Evolutionary conservation across 2,329 filamentous ascomycete species (phyloP), one percentile per base, ranked within the genome.

Genomic region (Drechslerella stenobrocha): DNA sequence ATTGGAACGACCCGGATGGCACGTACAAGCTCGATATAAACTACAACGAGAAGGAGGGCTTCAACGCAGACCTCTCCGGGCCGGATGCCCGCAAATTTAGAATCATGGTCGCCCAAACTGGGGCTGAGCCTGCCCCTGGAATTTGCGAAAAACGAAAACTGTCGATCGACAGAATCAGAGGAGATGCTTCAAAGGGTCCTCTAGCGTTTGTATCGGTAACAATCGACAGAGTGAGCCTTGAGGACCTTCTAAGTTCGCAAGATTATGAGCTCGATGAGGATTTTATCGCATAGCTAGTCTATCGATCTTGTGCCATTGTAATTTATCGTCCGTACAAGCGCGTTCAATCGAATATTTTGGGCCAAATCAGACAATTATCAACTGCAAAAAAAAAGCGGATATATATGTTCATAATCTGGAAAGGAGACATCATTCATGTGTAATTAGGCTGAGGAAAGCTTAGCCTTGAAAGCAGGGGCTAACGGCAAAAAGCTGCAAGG

Each of bases 1-100:
- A 66, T 28, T 66, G 61, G 61, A 66, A 66, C 22, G 61, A 59
- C 15, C 47, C 57, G 9, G 61, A 66, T 15, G 61, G 61, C 3
- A 66, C 61, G 0, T 66, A 66, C 15, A 66, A 66, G 28, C 47
- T 66, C 1, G 53, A 66, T 7, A 66, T 66, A 4, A 32, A 46
- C 15, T 66, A 66, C 30, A 58, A 58, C 22, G 61, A 66, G 35
- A 66, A 53, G 18, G 61, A 66, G 11, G 61, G 61, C 8, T 66
- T 66, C 26, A 66, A 66, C 22, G 61, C 61, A 0, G 53, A 66
- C 20, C 24, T 66, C 3, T 50, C 47, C 1, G 61, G 61, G 1
- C 52, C 61, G 4, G 61, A 66, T 23, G 61, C 52, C 1, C 46
- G 61, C n/a, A 58, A 50, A 32, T 66, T 66, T 26, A 58, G 44